Evolutionary conservation across 163 green algal species (phyloP).

Genomic region (Prototheca cutis): DNA sequence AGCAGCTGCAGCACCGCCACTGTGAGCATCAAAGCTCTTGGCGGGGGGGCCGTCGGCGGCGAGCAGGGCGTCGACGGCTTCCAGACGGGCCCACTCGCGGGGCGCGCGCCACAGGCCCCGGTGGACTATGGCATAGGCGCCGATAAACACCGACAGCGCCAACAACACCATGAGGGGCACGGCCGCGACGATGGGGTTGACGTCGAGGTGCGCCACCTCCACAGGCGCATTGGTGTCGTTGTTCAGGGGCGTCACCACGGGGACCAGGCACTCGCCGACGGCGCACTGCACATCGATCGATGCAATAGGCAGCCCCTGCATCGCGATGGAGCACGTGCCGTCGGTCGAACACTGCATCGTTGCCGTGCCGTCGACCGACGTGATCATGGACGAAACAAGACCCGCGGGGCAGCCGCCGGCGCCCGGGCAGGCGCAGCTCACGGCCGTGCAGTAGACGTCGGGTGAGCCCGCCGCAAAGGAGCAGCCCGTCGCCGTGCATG

Average conservation of each 20-base stretch:
- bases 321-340: slow-evolving; percentile 15
- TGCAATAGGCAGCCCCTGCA: slow-evolving; percentile 19
- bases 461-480: slow-evolving; percentile 4
- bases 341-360: slow-evolving; percentile 1
- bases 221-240: not conserved
- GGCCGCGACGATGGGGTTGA: slow-evolving; percentile 28
- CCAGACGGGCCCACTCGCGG: not conserved
- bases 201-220: slow-evolving; percentile 5
- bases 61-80: too few species aligned
- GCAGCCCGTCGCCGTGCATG: slow-evolving; percentile 12
- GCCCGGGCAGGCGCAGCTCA: slow-evolving; percentile 4
- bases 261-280: slow-evolving; percentile 27
- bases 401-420: not conserved
- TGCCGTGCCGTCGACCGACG: slow-evolving; percentile 1
- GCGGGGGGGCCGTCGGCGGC: too few species aligned
- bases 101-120: slow-evolving; percentile 2
- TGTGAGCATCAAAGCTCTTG: too few species aligned
- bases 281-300: slow-evolving; percentile 21
- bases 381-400: slow-evolving; percentile 7
- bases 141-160: slow-evolving; percentile 6
- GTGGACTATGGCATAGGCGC: slow-evolving; percentile 4
- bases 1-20: too few species aligned
- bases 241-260: not conserved
- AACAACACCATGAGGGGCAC: slow-evolving; percentile 26
- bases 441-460: slow-evolving; percentile 7